Conservation (phyloP, 2,329 filamentous ascomycete species). For the Fusarium pilosicola region DNA sequence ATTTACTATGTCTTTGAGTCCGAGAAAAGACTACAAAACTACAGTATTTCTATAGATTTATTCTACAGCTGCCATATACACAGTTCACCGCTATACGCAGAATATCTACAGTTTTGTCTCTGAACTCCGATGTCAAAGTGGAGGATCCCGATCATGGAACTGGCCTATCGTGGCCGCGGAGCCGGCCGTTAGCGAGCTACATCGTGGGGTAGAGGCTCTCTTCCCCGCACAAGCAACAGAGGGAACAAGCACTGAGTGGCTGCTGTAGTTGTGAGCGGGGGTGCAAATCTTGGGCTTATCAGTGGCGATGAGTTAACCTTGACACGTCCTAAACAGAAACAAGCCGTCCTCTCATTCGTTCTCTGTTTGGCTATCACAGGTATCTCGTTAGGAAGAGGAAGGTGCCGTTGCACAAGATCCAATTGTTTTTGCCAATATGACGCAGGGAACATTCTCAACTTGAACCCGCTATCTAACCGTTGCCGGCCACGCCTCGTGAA, state of each 20-base stretch:
- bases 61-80: not conserved
- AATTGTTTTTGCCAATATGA: slow-evolving; percentile 29
- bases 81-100: not conserved
- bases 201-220: slow-evolving; percentile 38
- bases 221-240: slow-evolving; percentile 30
- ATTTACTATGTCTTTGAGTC: not conserved
- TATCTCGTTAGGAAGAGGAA: slow-evolving; percentile 29
- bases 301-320: slow-evolving; percentile 32
- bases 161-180: slow-evolving; percentile 41
- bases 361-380: slow-evolving; percentile 22
- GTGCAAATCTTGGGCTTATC: slow-evolving; percentile 43
- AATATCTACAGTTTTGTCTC: slow-evolving; percentile 4
- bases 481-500: slow-evolving; percentile 32
- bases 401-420: slow-evolving; percentile 25
- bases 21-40: not conserved
- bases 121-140: slow-evolving; percentile 38
- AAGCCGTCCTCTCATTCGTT: slow-evolving; percentile 23
- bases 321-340: slow-evolving; percentile 20
- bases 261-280: slow-evolving; percentile 2
- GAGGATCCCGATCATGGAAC: slow-evolving; percentile 45
- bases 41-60: not conserved
- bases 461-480: slow-evolving; percentile 38
- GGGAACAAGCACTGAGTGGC: not conserved
- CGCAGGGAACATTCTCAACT: slow-evolving; percentile 19
- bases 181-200: slow-evolving; percentile 45